Evolutionary conservation across 78 protist genomes (phyloP), one percentile per base, ranked within the genome.

Genomic region (Polysphondylium violaceum): DNA sequence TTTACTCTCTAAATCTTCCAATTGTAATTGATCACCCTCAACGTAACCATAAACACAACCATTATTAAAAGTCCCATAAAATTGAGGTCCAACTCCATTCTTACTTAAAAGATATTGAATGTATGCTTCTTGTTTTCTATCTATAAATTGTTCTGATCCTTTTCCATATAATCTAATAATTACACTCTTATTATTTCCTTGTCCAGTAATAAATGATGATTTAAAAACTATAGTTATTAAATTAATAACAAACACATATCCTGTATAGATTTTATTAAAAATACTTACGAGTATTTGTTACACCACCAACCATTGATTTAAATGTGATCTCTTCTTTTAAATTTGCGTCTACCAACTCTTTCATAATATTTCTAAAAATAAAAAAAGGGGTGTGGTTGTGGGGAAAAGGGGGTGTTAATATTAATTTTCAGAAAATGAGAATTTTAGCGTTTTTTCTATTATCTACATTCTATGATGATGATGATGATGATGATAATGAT

Each of bases 21-120:
- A 58, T 31, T 76, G 69, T 25, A 90, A 58, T 43, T 69, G 79
- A 59, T 83, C 91, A 31, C 91, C 91, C 59, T 83, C 91, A 1
- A 76, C 59, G 67, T 67, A 90, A 21, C 88, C 88, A 76, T 90
- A 90, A 23, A 90, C 64, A 56, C 83, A 90, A 12, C 94, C 94
- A 69, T 90, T 90, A 27, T 76, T 61, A 67, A 90, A 90, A 8
- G 87, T 76, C 27, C 94, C 94, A 76, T 90, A 90, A 51, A 90
- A 76, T 68, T 76, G 76, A 47, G 94, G 94, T 8, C 91, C 97
- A 38, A 94, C 86, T 4, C 94, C 94, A 65, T 88, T 88, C 1
- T 71, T 60, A 43, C 91, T 83, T 40, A 83, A 69, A 21, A 83
- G 16, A 58, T 41, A 58, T 65, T 83, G 91, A 29, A 83, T 83